Conservation (phyloP, 768 basidiomycete species). For the Tulasnella sp. region DNA sequence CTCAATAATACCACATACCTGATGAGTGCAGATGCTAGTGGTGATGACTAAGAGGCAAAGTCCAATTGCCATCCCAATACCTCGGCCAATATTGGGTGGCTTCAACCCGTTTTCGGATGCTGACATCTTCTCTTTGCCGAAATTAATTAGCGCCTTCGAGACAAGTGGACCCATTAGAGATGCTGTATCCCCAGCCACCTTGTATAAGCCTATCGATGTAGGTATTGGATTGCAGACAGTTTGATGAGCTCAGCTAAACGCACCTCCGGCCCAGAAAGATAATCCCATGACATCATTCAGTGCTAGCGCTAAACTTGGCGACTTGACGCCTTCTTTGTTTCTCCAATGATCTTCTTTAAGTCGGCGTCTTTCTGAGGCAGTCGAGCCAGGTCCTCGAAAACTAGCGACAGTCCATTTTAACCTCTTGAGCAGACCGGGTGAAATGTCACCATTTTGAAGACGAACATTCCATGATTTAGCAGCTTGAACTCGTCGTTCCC, state of each 20-base stretch:
- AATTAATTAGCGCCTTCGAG: slow-evolving; percentile 50
- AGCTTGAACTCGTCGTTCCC: slow-evolving; percentile 34
- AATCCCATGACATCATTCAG: slow-evolving; percentile 46
- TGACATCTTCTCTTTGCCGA: slow-evolving; percentile 36
- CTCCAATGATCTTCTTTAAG: slow-evolving; percentile 36
- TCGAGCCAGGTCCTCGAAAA: slow-evolving; percentile 15
- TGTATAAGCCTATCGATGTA: slow-evolving; percentile 28
- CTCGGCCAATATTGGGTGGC: slow-evolving; percentile 34
- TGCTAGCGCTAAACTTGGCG: slow-evolving; percentile 45
- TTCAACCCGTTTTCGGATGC: slow-evolving; percentile 28
- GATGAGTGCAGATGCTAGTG: slow-evolving; percentile 48
- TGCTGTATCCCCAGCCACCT: slow-evolving; percentile 47
- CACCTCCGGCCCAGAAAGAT: slow-evolving; percentile 51
- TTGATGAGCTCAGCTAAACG: not conserved
- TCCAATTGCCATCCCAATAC: slow-evolving; percentile 47
- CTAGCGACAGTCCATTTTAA: slow-evolving; percentile 32
- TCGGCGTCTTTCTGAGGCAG: slow-evolving; percentile 21
- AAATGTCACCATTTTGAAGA: slow-evolving; percentile 34
- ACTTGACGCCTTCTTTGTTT: slow-evolving; percentile 32
- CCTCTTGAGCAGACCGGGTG: slow-evolving; percentile 31
- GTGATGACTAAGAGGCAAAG: slow-evolving; percentile 38
- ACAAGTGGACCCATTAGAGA: slow-evolving; percentile 52
- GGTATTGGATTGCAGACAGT: not conserved
- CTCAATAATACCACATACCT: slow-evolving; percentile 32
- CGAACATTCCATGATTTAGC: slow-evolving; percentile 46